These are phyloP conservation scores for Scenedesmus sp. DNA, from an alignment of 163 green algal species.

Conservation along the genomic window DNA sequence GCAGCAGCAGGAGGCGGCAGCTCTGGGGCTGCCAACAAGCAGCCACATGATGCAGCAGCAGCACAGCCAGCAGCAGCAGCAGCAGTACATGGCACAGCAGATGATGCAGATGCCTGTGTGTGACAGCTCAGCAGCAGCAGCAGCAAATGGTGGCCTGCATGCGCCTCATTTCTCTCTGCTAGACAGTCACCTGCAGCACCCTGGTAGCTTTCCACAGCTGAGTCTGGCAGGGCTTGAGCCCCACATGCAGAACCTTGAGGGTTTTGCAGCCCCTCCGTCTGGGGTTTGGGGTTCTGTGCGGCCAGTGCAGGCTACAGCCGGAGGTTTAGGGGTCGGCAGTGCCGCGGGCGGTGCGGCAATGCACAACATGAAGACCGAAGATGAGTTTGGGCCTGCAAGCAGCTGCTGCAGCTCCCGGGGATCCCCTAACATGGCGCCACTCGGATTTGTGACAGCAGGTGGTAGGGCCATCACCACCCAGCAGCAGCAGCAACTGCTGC, in stretches of 20 bases:
- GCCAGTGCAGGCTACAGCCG: neutral
- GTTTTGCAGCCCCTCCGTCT: neutral
- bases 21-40: too few relatives aligned
- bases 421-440: neutral
- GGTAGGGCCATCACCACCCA: neutral
- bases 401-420: constrained; percentile 33
- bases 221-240: neutral
- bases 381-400: neutral
- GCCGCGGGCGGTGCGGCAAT: neutral
- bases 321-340: neutral
- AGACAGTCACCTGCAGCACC: neutral
- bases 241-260: neutral
- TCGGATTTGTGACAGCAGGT: neutral
- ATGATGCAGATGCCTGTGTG: neutral
- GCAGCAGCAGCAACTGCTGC: neutral
- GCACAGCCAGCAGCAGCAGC: neutral
- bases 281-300: neutral
- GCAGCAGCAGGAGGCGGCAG: neutral
- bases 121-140: neutral
- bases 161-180: neutral
- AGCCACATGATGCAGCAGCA: neutral
- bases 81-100: neutral
- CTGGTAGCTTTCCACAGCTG: neutral
- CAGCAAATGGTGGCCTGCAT: neutral
- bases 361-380: neutral